These are phyloP conservation scores for Podospora conica DNA, from an alignment of 495 filamentous ascomycete genomes.

Conservation along the genomic window DNA sequence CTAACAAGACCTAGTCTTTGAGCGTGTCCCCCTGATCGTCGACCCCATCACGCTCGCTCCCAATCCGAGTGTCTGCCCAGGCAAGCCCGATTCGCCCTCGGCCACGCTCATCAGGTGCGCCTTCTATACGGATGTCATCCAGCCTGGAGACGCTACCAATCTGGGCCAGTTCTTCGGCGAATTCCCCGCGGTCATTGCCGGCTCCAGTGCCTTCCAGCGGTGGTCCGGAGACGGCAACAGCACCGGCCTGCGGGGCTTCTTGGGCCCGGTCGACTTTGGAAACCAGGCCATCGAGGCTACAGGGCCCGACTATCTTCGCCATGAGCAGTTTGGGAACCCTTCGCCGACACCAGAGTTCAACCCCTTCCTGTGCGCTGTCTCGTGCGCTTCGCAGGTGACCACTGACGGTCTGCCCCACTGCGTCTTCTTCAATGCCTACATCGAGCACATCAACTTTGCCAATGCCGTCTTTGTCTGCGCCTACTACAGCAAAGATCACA, in stretches of 20 bases:
- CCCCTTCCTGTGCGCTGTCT: slow-evolving; percentile 33
- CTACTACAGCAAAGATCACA: slow-evolving; percentile 11
- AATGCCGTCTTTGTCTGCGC: slow-evolving; percentile 15
- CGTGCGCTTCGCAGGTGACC: slow-evolving; percentile 37
- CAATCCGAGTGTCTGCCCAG: slow-evolving; percentile 19
- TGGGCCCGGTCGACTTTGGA: slow-evolving; percentile 27
- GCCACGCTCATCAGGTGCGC: slow-evolving; percentile 50
- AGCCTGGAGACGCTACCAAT: slow-evolving; percentile 29
- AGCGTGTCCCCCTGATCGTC: slow-evolving; percentile 18
- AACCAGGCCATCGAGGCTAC: slow-evolving; percentile 38
- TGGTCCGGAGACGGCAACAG: slow-evolving; percentile 6
- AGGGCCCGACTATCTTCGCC: slow-evolving; percentile 38
- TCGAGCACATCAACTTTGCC: slow-evolving; percentile 37
- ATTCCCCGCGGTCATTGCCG: slow-evolving; percentile 42
- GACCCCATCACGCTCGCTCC: slow-evolving; percentile 12
- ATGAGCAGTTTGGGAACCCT: slow-evolving; percentile 33
- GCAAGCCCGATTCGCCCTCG: slow-evolving; percentile 39
- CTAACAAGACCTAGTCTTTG: slow-evolving; percentile 7
- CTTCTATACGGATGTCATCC: slow-evolving; percentile 40
- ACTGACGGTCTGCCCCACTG: slow-evolving; percentile 33
- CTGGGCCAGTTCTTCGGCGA: slow-evolving; percentile 31
- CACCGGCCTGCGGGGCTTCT: slow-evolving; percentile 24
- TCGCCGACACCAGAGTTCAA: slow-evolving; percentile 24
- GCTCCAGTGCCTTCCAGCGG: slow-evolving; percentile 39
- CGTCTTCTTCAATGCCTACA: slow-evolving; percentile 45